These are phyloP conservation scores for Begonia loranthoides DNA, from an alignment of 306 rosid species.

Conservation along the genomic window DNA sequence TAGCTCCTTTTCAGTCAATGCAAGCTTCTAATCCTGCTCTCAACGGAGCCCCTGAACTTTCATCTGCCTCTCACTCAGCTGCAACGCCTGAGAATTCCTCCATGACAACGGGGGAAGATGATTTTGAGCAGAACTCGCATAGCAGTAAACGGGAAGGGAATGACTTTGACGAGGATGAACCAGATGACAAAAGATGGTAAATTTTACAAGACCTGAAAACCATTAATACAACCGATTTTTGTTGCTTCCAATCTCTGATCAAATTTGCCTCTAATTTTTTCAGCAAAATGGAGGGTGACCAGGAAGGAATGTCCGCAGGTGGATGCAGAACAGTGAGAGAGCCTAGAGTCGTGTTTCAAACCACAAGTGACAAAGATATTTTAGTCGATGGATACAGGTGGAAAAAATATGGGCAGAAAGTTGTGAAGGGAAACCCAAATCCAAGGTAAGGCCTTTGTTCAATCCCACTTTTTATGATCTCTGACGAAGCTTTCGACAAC, in stretches of 20 bases:
- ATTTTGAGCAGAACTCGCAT: constrained; percentile 45
- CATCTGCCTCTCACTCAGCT: constrained; percentile 32
- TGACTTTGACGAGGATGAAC: constrained; percentile 53
- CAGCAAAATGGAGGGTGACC: constrained; percentile 74
- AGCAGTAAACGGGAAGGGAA: constrained; percentile 46
- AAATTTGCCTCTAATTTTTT: neutral
- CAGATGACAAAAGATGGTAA: constrained; percentile 63
- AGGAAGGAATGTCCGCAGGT: constrained; percentile 42
- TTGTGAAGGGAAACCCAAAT: constrained; percentile 33
- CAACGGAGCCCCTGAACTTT: constrained; percentile 32
- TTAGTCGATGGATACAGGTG: constrained; percentile 59
- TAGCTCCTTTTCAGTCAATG: constrained; percentile 18
- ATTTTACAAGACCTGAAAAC: neutral
- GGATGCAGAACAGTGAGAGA: constrained; percentile 78
- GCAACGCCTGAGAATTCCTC: constrained; percentile 79
- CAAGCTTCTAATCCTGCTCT: constrained; percentile 17
- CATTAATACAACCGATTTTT: neutral
- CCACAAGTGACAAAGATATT: constrained; percentile 43
- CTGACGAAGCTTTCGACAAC: neutral
- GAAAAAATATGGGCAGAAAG: constrained; percentile 64
- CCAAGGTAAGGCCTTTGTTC: constrained; percentile 28
- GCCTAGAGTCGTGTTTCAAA: constrained; percentile 77
- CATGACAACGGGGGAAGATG: constrained; percentile 54
- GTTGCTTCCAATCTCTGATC: neutral
- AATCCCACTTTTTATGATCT: neutral